Conservation (phyloP, 768 basidiomycete species). For the Leucocoprinus leucothites region DNA sequence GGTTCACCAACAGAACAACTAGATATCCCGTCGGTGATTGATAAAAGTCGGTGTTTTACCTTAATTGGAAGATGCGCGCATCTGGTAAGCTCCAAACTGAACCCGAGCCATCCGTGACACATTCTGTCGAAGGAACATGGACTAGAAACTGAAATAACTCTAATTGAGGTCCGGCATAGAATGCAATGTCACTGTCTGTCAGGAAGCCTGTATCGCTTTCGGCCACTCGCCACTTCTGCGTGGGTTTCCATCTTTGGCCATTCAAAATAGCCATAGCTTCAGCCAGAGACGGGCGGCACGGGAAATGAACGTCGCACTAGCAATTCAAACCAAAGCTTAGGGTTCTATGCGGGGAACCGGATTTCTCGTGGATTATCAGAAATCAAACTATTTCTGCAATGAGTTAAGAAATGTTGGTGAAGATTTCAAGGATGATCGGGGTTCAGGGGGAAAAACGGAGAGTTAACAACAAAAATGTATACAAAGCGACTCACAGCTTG, state of each 20-base stretch:
- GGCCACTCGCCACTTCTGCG: background rate
- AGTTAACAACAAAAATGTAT: too few species aligned
- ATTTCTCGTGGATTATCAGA: too few species aligned
- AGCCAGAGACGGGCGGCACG: background rate
- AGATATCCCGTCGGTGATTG: background rate
- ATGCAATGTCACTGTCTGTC: background rate
- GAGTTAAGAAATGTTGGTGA: too few species aligned
- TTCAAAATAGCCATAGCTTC: background rate
- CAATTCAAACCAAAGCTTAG: too few species aligned
- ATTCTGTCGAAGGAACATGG: slow-evolving; percentile 9
- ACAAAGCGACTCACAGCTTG: too few species aligned
- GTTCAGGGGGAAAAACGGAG: too few species aligned
- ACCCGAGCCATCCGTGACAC: slow-evolving; percentile 2
- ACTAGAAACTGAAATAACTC: background rate
- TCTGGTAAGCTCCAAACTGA: background rate
- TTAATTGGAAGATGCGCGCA: slow-evolving; percentile 8
- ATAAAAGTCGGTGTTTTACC: slow-evolving; percentile 4
- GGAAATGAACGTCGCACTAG: too few species aligned
- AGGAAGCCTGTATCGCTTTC: background rate
- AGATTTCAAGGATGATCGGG: too few species aligned
- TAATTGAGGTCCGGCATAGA: background rate
- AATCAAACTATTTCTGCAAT: too few species aligned
- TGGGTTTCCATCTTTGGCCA: background rate
- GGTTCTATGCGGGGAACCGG: too few species aligned
- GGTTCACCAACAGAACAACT: background rate